Evolutionary conservation across 1,284 basidiomycete genomes (phyloP).

Genomic region (Irpex sp.): DNA sequence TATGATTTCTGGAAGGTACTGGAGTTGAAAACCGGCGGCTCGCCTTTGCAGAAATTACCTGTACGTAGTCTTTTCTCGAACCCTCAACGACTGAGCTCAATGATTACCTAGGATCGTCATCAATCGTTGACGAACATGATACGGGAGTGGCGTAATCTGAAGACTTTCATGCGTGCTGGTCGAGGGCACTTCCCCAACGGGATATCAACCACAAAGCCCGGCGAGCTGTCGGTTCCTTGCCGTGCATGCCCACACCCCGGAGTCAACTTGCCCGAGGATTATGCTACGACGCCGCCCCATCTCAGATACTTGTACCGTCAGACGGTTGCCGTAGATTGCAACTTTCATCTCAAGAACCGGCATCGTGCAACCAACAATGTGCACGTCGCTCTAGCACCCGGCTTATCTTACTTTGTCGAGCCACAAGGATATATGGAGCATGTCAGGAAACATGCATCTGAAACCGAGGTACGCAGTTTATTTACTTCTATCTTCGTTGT

Average conservation of each 20-base stretch:
- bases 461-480: conserved; percentile 16
- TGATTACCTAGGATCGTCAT: background rate
- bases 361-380: conserved; percentile 13
- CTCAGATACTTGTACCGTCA: conserved; percentile 20
- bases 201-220: conserved; percentile 11
- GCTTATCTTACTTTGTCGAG: conserved; percentile 27
- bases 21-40: background rate
- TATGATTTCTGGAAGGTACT: background rate
- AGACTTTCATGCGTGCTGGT: conserved; percentile 19
- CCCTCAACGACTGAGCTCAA: background rate
- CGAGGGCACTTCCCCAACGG: conserved; percentile 18
- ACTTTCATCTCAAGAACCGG: conserved; percentile 26
- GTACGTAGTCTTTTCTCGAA: background rate
- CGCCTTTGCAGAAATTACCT: background rate
- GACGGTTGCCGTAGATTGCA: conserved; percentile 24
- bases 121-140: conserved; percentile 16
- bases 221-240: conserved; percentile 23
- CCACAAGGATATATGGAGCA: conserved; percentile 18
- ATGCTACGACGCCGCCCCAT: conserved; percentile 13
- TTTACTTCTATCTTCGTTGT: background rate
- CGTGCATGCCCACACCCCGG: conserved; percentile 27
- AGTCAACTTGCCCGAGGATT: conserved; percentile 26
- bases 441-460: conserved; percentile 6
- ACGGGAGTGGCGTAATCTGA: conserved; percentile 18
- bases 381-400: conserved; percentile 23